A percentile compares a stretch with the other conserved stretches of the same genome.
Conservation (phyloP, 441 rosid genomes). For the Populus trichocarpa region DNA sequence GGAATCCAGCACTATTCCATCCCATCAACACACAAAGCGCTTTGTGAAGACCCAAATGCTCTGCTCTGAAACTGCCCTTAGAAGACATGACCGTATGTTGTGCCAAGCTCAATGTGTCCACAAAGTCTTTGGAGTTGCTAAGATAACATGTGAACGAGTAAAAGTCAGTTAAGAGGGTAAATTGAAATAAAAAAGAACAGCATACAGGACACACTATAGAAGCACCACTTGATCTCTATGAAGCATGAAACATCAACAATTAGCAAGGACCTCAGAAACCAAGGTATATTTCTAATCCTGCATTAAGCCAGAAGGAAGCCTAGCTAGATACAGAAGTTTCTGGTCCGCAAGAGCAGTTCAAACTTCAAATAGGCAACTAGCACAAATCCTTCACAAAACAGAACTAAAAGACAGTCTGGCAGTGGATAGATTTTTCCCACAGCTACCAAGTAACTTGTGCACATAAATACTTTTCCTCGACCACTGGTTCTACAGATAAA, state of each 20-base stretch:
- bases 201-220: background rate
- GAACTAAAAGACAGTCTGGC: background rate
- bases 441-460: too few species aligned
- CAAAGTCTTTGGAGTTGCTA: conserved; percentile 51
- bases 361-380: background rate
- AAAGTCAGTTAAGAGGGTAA: conserved; percentile 4
- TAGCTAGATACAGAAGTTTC: background rate
- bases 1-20: conserved; percentile 35
- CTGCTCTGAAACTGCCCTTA: conserved; percentile 39
- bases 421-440: background rate
- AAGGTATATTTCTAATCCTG: background rate
- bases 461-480: too few species aligned
- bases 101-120: conserved; percentile 44
- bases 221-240: background rate
- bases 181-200: conserved; percentile 1
- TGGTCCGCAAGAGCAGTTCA: background rate
- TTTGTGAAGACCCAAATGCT: conserved; percentile 58
- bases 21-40: conserved; percentile 64
- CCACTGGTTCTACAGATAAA: background rate
- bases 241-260: background rate
- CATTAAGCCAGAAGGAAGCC: background rate
- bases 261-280: background rate
- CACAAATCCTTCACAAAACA: background rate
- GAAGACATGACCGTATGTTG: conserved; percentile 44
- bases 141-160: conserved; percentile 1